These are phyloP conservation scores for Cordyceps militaris DNA, from an alignment of 2,329 filamentous ascomycete species.

Conservation along the genomic window DNA sequence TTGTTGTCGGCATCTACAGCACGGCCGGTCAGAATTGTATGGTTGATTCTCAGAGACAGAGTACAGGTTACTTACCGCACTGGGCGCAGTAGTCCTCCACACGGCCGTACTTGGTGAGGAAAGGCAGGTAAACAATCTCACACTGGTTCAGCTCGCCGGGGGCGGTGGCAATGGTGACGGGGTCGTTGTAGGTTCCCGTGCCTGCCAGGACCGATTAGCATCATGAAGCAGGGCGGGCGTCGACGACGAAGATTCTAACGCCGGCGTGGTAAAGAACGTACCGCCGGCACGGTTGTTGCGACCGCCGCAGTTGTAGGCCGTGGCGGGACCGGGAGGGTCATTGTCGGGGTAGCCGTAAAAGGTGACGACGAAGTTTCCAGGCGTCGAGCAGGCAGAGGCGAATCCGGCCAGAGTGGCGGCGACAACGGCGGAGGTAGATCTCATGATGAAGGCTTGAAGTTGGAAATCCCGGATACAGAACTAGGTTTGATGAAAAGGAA, in stretches of 20 bases:
- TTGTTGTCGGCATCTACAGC: conserved; percentile 9
- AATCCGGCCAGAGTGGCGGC: conserved; percentile 14
- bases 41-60: not conserved
- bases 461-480: not conserved
- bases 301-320: conserved; percentile 17
- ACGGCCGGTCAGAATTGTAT: not conserved
- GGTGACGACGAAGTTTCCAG: conserved; percentile 17
- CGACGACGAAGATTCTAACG: no score
- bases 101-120: conserved; percentile 19
- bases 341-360: conserved; percentile 20
- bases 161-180: conserved; percentile 18
- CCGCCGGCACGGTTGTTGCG: conserved; percentile 16
- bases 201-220: conserved; percentile 7
- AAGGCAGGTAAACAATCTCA: conserved; percentile 18
- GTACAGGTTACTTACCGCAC: conserved; percentile 14
- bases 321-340: conserved; percentile 16
- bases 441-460: conserved; percentile 14
- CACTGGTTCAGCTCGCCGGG: conserved; percentile 18
- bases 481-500: not conserved
- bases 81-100: conserved; percentile 17
- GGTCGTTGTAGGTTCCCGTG: conserved; percentile 17
- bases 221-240: not conserved
- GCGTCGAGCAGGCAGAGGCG: conserved; percentile 16
- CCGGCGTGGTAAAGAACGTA: not conserved
- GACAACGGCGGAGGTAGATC: conserved; percentile 14